Evolutionary conservation across 306 rosid species (phyloP).

Genomic region (Purshia tridentata): DNA sequence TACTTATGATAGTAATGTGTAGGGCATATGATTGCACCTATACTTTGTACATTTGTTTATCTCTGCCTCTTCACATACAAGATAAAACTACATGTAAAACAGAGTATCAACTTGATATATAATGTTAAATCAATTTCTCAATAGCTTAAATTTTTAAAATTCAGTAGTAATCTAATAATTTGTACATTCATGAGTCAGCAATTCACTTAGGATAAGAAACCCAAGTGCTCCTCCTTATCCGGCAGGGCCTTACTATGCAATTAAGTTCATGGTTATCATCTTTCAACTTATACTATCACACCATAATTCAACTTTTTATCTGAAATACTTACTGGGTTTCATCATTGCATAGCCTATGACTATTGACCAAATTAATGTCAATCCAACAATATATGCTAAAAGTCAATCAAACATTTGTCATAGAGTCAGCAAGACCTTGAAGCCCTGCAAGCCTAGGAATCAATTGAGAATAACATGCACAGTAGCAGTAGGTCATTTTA

Average conservation of each 20-base stretch:
- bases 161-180: too few relatives aligned
- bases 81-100: background rate
- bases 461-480: background rate
- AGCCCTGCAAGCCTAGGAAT: background rate
- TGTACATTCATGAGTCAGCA: too few relatives aligned
- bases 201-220: background rate
- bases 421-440: background rate
- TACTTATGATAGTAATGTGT: too few relatives aligned
- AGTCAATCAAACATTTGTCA: background rate
- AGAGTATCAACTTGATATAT: too few relatives aligned
- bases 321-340: background rate
- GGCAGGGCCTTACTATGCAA: conserved; percentile 1
- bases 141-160: too few relatives aligned
- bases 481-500: background rate
- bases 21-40: too few relatives aligned
- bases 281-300: background rate
- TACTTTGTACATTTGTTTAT: too few relatives aligned
- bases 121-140: too few relatives aligned
- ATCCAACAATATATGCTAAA: background rate
- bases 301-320: background rate
- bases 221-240: conserved; percentile 13
- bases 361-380: background rate
- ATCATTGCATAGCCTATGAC: background rate
- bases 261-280: too few relatives aligned
- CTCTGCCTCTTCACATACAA: background rate